A percentile compares a stretch with the other conserved stretches of the same genome.
Conservation (phyloP, 73 alveolate genomes). For the Blepharisma stoltei region DNA sequence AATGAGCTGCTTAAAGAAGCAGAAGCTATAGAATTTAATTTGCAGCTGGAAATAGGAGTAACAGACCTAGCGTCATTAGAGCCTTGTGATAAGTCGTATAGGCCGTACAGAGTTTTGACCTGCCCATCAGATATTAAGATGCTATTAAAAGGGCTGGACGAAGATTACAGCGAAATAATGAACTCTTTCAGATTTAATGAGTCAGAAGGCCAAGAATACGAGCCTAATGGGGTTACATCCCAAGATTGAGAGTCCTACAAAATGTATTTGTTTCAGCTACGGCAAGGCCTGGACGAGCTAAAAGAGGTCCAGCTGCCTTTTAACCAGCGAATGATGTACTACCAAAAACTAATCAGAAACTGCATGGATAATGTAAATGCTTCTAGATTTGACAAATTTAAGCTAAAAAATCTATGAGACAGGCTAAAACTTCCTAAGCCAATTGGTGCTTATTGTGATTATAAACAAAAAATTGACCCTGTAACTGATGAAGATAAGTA, state of each 20-base stretch:
- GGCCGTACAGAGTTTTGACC: conserved; percentile 38
- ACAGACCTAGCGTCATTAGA: conserved; percentile 40
- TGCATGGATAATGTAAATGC: not conserved
- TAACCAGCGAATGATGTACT: not conserved
- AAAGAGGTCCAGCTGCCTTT: not conserved
- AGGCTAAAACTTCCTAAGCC: not conserved
- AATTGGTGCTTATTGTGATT: conserved; percentile 26
- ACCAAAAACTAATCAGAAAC: not conserved
- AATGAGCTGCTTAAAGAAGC: conserved; percentile 30
- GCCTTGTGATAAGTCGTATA: conserved; percentile 43
- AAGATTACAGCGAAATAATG: not conserved
- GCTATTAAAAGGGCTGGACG: not conserved
- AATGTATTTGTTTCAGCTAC: not conserved
- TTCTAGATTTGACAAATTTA: not conserved
- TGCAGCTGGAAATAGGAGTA: conserved; percentile 42
- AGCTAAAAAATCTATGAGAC: conserved; percentile 1
- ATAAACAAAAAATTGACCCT: not conserved
- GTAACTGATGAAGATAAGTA: not conserved
- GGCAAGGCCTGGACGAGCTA: not conserved
- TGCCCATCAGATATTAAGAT: not conserved
- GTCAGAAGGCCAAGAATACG: not conserved
- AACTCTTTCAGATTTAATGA: not conserved
- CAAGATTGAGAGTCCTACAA: not conserved
- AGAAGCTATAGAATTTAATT: conserved; percentile 22
- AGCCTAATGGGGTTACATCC: conserved; percentile 28